A percentile compares a stretch with the other conserved stretches of the same genome.
These are phyloP conservation scores for Trichosporon sp. DNA, from an alignment of 1,284 basidiomycete species.

Conservation along the genomic window DNA sequence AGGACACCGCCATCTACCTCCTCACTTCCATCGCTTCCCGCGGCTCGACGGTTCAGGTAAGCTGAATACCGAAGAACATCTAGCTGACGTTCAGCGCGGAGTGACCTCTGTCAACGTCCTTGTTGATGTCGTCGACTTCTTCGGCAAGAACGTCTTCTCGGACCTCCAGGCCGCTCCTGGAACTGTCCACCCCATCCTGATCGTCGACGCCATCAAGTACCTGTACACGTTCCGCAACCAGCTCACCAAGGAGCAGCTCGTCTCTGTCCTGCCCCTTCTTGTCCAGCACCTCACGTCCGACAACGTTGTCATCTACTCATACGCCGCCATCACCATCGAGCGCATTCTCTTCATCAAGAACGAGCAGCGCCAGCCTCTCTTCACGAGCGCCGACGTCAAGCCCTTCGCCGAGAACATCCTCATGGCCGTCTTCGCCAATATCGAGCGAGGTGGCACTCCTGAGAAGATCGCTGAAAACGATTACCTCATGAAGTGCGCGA, in stretches of 20 bases:
- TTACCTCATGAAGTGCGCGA: constrained; percentile 96
- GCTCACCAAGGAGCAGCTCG: constrained; percentile 90
- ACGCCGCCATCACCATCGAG: constrained; percentile 71
- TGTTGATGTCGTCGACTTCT: constrained; percentile 92
- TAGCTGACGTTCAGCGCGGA: constrained; percentile 65
- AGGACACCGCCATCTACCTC: constrained; percentile 94
- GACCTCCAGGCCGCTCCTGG: constrained; percentile 77
- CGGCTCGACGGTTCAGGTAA: constrained; percentile 77
- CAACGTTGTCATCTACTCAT: constrained; percentile 76
- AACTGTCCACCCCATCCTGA: constrained; percentile 81
- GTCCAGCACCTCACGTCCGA: constrained; percentile 78
- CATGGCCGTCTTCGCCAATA: constrained; percentile 75
- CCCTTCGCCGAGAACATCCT: constrained; percentile 77
- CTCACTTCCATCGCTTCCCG: constrained; percentile 87
- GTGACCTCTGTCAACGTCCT: constrained; percentile 90
- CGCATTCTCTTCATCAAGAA: constrained; percentile 85
- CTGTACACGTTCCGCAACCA: constrained; percentile 94
- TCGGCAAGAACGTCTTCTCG: constrained; percentile 84
- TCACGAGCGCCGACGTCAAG: constrained; percentile 81
- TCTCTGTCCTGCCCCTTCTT: constrained; percentile 85
- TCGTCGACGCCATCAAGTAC: constrained; percentile 94
- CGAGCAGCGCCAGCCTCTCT: constrained; percentile 66
- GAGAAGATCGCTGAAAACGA: constrained; percentile 98
- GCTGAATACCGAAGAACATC: constrained; percentile 34
- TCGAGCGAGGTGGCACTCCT: constrained; percentile 78